These are phyloP conservation scores for Magnolia officinalis DNA, from an alignment of 164 flowering plant species.

Conservation along the genomic window DNA sequence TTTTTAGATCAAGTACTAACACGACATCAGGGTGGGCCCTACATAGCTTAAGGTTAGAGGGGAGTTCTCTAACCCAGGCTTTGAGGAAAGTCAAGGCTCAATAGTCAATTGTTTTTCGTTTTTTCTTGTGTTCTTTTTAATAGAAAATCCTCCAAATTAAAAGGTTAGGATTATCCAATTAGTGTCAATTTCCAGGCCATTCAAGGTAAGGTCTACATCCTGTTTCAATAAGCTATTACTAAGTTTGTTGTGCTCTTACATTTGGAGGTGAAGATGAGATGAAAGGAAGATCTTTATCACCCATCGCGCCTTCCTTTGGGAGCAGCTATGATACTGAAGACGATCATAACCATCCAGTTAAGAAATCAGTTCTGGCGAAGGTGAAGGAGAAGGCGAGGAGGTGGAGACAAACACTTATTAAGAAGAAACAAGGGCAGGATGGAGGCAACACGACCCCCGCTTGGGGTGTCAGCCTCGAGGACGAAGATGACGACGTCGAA, in stretches of 20 bases:
- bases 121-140: no score
- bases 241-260: background rate
- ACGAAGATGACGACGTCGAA: constrained; percentile 42
- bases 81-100: no score
- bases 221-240: no score
- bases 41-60: no score
- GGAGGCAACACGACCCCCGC: constrained; percentile 32
- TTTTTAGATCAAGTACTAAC: no score
- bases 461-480: constrained; percentile 53
- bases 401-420: constrained; percentile 35
- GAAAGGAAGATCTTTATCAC: background rate
- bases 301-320: constrained; percentile 18
- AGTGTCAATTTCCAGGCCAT: no score
- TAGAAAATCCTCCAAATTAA: no score
- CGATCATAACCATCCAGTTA: constrained; percentile 27
- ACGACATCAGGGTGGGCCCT: no score
- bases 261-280: constrained; percentile 22
- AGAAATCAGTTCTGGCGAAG: constrained; percentile 66
- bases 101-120: no score
- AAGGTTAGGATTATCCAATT: no score
- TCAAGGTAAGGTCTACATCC: no score
- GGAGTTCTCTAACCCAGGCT: no score
- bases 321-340: constrained; percentile 45
- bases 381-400: constrained; percentile 73
- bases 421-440: constrained; percentile 44